A percentile compares a stretch with the other conserved stretches of the same genome.
These are phyloP conservation scores for Xanthoconium separans DNA, from an alignment of 1,284 basidiomycete genomes.

Conservation along the genomic window DNA sequence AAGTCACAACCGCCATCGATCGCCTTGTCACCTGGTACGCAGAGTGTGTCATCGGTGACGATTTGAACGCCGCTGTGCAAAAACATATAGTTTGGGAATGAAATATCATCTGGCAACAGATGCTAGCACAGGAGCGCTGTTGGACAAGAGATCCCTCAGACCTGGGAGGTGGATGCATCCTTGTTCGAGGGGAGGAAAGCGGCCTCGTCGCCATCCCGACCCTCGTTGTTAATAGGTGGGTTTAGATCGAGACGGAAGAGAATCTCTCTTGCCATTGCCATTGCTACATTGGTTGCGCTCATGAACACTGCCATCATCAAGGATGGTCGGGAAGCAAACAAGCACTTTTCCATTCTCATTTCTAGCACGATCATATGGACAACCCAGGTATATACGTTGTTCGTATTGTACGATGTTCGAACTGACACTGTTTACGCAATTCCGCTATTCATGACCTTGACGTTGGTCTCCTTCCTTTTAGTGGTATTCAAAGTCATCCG, in stretches of 20 bases:
- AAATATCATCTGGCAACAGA: constrained; percentile 96
- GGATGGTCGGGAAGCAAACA: constrained; percentile 77
- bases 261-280: constrained; percentile 57
- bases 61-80: constrained; percentile 69
- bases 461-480: constrained; percentile 87
- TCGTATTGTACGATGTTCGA: neutral
- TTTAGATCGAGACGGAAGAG: constrained; percentile 67
- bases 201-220: constrained; percentile 54
- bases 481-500: constrained; percentile 86
- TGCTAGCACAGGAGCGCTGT: constrained; percentile 88
- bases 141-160: constrained; percentile 50
- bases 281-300: constrained; percentile 57
- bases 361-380: constrained; percentile 97
- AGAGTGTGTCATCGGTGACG: constrained; percentile 82
- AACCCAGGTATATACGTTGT: constrained; percentile 64
- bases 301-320: constrained; percentile 59
- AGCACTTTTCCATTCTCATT: constrained; percentile 87
- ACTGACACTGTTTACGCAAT: constrained; percentile 68
- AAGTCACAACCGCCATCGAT: constrained; percentile 61
- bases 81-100: constrained; percentile 94
- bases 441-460: constrained; percentile 94
- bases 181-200: constrained; percentile 54
- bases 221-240: constrained; percentile 58
- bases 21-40: constrained; percentile 78
- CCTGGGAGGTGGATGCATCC: constrained; percentile 45